Base-by-base conservation (phyloP, 2,329 filamentous ascomycete genomes). In the Tolypocladium nubicola region DNA sequence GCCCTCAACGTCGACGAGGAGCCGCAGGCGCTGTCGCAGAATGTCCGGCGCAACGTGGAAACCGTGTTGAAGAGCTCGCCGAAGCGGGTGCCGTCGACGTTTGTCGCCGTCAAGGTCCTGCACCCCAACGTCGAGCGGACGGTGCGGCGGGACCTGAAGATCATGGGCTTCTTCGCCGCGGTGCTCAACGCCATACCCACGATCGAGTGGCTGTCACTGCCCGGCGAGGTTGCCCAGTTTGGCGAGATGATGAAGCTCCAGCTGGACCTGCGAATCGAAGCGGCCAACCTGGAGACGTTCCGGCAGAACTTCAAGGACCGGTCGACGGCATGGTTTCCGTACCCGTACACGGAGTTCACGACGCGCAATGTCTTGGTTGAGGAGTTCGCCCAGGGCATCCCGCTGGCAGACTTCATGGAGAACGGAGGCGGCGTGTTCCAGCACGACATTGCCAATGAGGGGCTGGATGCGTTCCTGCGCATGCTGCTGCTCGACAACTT, bases 191-290 rank as follows among this genome's bases (percentile, higher is more conserved):
- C 82, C 2, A 87, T 99, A 38, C 94, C 94, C 0, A 96, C 92
- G 0, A 94, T 99, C 68, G 90, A 97, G 72, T 99, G 94, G 94
- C 79, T 99, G 7, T 97, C 93, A 0, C 83, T 99, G 10, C 94
- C 94, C 0, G 93, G 97, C 64, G 94, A 99, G 70, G 94, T 97
- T 3, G 75, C 80, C 16, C 91, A 97, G 67, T 99, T 99, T 67
- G 93, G 92, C 30, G 89, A 95, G 68, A 99, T 99, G 94, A 99
- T 99, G 94, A 87, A 87, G 66, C 77, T 97, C n/a, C 94, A 99
- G 70, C 79, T 99, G 3, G 94, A 99, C 71, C 79, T 99, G 40
- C 87, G 94, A 55, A 97, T 97, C 60, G 94, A 99, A 71, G 88
- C 91, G 1, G 88, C 92, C 41, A 99, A 99, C 66, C 77, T 99